Evolutionary conservation across 176 grass and related monocot genomes (phyloP), one percentile per base, ranked within the genome.

Genomic region (Elymus sibiricus): DNA sequence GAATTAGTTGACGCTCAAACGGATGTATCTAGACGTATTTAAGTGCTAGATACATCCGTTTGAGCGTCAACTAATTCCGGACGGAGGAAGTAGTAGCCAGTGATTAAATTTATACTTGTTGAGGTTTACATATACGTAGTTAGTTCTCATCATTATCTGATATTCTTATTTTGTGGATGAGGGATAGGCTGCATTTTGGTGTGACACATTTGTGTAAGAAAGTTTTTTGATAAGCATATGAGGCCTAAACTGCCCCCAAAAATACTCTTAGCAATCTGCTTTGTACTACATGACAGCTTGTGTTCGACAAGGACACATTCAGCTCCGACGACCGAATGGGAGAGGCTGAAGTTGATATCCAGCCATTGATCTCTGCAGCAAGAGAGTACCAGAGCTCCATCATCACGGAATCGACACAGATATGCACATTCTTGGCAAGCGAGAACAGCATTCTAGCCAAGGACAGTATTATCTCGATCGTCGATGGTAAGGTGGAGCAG

Each of bases 251-350:
- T 68, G 49, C 38, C 49, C 49, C 49, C 16, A 74, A 6, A 28
- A 7, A 2, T 24, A 31, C 19, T 27, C 26, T 47, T 59, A 61
- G 4, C 9, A 10, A 68, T 35, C 1, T 83, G 3, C 3, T 22
- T 75, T 79, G n/a, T 67, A 11, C 17, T 59, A 22, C 47, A 0
- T 82, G 5, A 49, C 93, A 95, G 92, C 92, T 85, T 90, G 97
- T 98, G 35, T 98, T 91, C 26, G 94, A 98, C 76, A 98, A 98
- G 88, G 97, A 98, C 42, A 98, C 92, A 21, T 98, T 98, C 90
- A 94, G 82, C 49, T 88, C 94, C 0, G 97, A 98, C 11, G 97
- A 98, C 46, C 85, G 84, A 67, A 98, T 98, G 93, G 97, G 97
- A 25, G 97, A 98, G 67, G 97, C 90, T 5, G 94, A 98, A 22